phyloP scores from a whole-genome alignment of 306 rosid genomes.

The Fagus sylvatica region DNA sequence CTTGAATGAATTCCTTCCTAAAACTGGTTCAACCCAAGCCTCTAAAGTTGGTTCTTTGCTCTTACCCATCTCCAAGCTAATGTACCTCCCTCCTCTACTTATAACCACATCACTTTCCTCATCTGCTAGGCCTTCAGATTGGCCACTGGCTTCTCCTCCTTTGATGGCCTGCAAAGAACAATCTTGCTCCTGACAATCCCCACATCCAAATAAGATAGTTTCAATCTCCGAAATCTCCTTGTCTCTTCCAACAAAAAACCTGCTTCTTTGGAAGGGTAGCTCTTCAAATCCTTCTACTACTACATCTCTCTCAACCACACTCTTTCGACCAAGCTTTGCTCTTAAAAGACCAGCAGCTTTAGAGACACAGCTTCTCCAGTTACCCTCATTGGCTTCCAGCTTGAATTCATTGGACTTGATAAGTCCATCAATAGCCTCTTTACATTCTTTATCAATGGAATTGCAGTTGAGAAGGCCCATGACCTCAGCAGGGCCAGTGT shows the following conservation, averaged over 20 bases:
- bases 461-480: slow-evolving; percentile 49
- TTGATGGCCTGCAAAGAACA: slow-evolving; percentile 28
- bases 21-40: slow-evolving; percentile 68
- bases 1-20: slow-evolving; percentile 54
- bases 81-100: slow-evolving; percentile 50
- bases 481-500: slow-evolving; percentile 53
- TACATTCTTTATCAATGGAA: slow-evolving; percentile 60
- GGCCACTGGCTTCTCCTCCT: slow-evolving; percentile 65
- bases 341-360: slow-evolving; percentile 58
- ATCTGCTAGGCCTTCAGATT: slow-evolving; percentile 84
- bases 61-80: slow-evolving; percentile 66
- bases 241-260: slow-evolving; percentile 69
- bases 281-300: slow-evolving; percentile 38
- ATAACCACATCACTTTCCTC: slow-evolving; percentile 60
- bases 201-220: slow-evolving; percentile 55
- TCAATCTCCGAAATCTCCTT: slow-evolving; percentile 80
- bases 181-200: slow-evolving; percentile 50
- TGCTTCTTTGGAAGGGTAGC: slow-evolving; percentile 67
- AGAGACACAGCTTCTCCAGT: slow-evolving; percentile 61
- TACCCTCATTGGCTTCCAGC: slow-evolving; percentile 67
- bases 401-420: slow-evolving; percentile 58
- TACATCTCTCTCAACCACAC: slow-evolving; percentile 35
- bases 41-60: slow-evolving; percentile 63
- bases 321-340: slow-evolving; percentile 74
- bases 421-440: slow-evolving; percentile 68